Evolutionary conservation across 805 yeast genomes (phyloP).

Genomic region (Sugiyamaella valdiviana): DNA sequence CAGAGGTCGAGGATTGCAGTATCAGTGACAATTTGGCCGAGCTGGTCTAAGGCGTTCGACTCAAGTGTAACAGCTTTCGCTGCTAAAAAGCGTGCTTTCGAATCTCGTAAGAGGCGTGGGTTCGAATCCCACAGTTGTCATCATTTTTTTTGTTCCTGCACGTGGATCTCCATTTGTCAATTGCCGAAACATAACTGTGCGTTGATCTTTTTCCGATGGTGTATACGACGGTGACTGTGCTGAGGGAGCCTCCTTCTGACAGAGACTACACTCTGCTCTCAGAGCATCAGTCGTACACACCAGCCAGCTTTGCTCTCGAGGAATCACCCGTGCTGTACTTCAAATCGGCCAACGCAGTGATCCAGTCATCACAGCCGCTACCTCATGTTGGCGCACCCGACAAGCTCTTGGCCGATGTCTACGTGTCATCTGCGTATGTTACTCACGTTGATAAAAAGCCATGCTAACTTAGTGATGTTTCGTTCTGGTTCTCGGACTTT

Average conservation of each 20-base stretch:
- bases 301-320: conserved; percentile 30
- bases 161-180: neutral
- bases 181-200: neutral
- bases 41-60: conserved; percentile 56
- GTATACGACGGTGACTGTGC: neutral
- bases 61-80: conserved; percentile 57
- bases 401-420: conserved; percentile 10
- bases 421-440: conserved; percentile 26
- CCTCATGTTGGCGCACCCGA: neutral
- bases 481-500: conserved; percentile 21
- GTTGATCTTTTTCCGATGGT: neutral
- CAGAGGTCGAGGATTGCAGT: neutral
- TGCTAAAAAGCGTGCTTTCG: conserved; percentile 18
- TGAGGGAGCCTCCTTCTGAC: conserved; percentile 8
- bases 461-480: neutral
- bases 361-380: conserved; percentile 2
- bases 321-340: conserved; percentile 29
- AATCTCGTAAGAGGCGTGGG: conserved; percentile 82
- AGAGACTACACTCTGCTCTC: conserved; percentile 24
- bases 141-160: conserved; percentile 28
- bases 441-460: neutral
- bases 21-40: conserved; percentile 57
- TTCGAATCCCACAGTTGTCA: conserved; percentile 82
- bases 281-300: conserved; percentile 30
- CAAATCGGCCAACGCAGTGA: conserved; percentile 7